Evolutionary conservation across 208 protist genomes (phyloP).

Genomic region (Trypanosoma theileri): DNA sequence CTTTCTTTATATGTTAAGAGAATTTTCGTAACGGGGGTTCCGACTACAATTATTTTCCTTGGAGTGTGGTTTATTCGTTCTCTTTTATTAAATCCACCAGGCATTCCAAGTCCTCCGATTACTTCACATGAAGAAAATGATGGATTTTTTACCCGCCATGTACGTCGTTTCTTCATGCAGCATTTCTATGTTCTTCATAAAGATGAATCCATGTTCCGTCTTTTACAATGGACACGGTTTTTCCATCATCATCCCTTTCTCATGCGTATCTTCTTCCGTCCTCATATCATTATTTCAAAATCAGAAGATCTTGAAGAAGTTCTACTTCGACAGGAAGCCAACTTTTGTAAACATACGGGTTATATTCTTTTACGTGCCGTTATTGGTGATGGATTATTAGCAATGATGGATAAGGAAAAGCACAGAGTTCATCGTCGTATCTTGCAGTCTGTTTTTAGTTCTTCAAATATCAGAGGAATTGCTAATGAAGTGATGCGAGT

Average conservation of each 20-base stretch:
- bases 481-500: slow-evolving; percentile 46
- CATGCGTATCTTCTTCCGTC: slow-evolving; percentile 54
- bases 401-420: slow-evolving; percentile 43
- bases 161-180: slow-evolving; percentile 50
- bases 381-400: slow-evolving; percentile 49
- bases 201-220: slow-evolving; percentile 40
- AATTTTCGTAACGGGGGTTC: slow-evolving; percentile 1
- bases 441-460: slow-evolving; percentile 40
- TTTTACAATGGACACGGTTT: slow-evolving; percentile 40
- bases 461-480: slow-evolving; percentile 43
- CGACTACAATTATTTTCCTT: slow-evolving; percentile 25
- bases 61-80: slow-evolving; percentile 24
- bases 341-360: slow-evolving; percentile 42
- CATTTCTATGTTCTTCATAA: slow-evolving; percentile 59
- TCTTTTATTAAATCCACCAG: slow-evolving; percentile 32
- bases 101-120: slow-evolving; percentile 43
- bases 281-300: slow-evolving; percentile 52
- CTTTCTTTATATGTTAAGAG: slow-evolving; percentile 5
- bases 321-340: slow-evolving; percentile 39
- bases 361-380: slow-evolving; percentile 56
- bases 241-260: slow-evolving; percentile 53
- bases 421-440: slow-evolving; percentile 46
- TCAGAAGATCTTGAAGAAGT: slow-evolving; percentile 51
- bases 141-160: slow-evolving; percentile 32
- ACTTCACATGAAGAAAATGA: slow-evolving; percentile 34